Evolutionary conservation across 345 rosid species (phyloP).

Genomic region (Erodium maritimum): DNA sequence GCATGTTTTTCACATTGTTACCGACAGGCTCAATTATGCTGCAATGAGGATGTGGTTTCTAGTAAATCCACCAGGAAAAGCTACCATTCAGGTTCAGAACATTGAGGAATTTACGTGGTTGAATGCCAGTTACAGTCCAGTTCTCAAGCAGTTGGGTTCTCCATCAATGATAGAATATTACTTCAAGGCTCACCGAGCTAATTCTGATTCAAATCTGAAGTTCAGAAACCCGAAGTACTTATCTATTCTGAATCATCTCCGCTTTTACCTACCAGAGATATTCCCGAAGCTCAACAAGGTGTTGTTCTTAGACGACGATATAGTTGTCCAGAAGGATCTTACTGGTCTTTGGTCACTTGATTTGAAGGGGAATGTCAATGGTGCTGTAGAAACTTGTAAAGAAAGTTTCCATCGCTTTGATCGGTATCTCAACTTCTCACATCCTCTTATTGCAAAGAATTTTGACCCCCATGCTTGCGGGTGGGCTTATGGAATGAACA

Average conservation of each 20-base stretch:
- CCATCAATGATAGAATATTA: conserved; percentile 82
- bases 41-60: conserved; percentile 99
- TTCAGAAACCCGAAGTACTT: conserved; percentile 92
- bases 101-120: conserved; percentile 90
- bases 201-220: conserved; percentile 76
- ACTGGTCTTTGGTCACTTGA: conserved; percentile 72
- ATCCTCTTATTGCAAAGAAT: conserved; percentile 80
- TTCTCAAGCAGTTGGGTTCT: conserved; percentile 83
- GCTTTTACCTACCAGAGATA: conserved; percentile 93
- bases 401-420: conserved; percentile 95
- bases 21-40: conserved; percentile 88
- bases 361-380: conserved; percentile 90
- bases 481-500: conserved; percentile 98
- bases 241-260: conserved; percentile 90
- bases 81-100: conserved; percentile 80
- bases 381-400: conserved; percentile 99
- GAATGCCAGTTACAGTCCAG: conserved; percentile 93
- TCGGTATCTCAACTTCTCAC: conserved; percentile 92
- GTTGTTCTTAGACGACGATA: conserved; percentile 86
- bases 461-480: conserved; percentile 95
- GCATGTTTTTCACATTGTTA: conserved; percentile 91
- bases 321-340: conserved; percentile 91
- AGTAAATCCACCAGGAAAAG: conserved; percentile 65
- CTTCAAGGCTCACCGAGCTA: conserved; percentile 65
- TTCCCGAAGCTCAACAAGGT: conserved; percentile 86